Base-by-base conservation (phyloP, 2,329 filamentous ascomycete species). In the Canariomyces notabilis region DNA sequence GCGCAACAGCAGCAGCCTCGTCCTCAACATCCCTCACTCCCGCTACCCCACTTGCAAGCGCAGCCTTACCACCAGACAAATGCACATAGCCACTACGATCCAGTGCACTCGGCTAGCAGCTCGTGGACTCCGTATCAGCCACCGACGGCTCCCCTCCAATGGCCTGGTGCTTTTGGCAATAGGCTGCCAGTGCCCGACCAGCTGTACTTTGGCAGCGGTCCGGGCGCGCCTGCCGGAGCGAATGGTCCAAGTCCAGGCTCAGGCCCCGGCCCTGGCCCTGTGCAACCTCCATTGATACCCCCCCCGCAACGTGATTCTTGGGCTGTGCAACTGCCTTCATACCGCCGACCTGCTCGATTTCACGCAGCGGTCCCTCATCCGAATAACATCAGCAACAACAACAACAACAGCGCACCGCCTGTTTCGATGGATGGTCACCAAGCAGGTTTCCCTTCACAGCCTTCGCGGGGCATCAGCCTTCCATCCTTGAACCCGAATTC, bases 401-500 rank as follows among this genome's bases (percentile, higher is more conserved):
- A 31, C 9, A 34, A 15, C 35, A 21, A 35, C 8, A 38, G 39
- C 16, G 18, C 46, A 9, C 15, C 46, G 19, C 33, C 42, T 11
- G n/a, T n/a, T 20, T 2, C 39, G 22, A 50, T 44, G 48, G 46
- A 33, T 34, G 22, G 36, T 14, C 35, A 31, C 12, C 32, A 20
- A 19, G 39, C 11, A 6, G 26, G 26, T 11, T 4, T 8, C 26
- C 39, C 41, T 2, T 36, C 32, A 4, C 26, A 29, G 14, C 33
- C 29, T 26, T 36, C 20, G 35, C 44, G 45, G 9, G 37, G 35
- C 31, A 46, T 50, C 20, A 53, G 38, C 15, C 39, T 57, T 16
- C 54, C 54, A 6, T 45, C 52, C 15, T 35, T 54, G 33, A 49
- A 44, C 19, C 48, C 48, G 15, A 42, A 41, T 29, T 15, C 46